phyloP scores from a whole-genome alignment of 163 green algal species.

The Scenedesmus sp. region DNA sequence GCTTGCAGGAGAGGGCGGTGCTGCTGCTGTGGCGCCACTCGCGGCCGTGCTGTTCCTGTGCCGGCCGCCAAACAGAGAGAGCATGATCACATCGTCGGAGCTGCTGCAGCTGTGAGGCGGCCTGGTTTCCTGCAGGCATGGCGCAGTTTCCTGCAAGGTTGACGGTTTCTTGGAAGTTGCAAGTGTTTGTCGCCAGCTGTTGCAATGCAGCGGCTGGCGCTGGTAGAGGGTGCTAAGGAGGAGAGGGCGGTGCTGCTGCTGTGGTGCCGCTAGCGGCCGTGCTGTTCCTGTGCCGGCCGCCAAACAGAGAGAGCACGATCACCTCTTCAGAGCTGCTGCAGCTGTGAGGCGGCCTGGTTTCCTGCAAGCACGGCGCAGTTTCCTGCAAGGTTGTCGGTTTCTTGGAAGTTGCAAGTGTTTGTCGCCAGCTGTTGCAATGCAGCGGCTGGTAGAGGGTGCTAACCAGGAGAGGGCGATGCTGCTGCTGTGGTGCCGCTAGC shows the following conservation, averaged over 20 bases:
- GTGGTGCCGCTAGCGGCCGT: not conserved
- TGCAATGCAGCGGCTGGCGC: not conserved
- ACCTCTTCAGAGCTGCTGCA: constrained; percentile 51
- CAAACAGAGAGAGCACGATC: constrained; percentile 37
- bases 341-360: constrained; percentile 20
- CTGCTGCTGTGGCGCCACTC: not conserved
- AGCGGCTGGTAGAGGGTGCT: not conserved
- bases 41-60: constrained; percentile 51
- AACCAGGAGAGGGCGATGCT: not conserved
- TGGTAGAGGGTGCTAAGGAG: not conserved
- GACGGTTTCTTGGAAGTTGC: not conserved
- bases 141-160: not conserved
- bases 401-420: not conserved
- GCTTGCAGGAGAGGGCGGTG: not conserved
- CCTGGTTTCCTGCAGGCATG: not conserved
- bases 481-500: constrained; percentile 5
- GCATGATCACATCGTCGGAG: constrained; percentile 19
- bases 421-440: not conserved
- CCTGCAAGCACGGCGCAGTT: not conserved
- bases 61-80: constrained; percentile 50
- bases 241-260: not conserved
- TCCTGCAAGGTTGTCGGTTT: not conserved
- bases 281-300: constrained; percentile 47
- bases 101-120: constrained; percentile 52
- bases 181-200: not conserved